Conservation (phyloP, 2,329 filamentous ascomycete species). For the Fusarium neocosmosporiellum region DNA sequence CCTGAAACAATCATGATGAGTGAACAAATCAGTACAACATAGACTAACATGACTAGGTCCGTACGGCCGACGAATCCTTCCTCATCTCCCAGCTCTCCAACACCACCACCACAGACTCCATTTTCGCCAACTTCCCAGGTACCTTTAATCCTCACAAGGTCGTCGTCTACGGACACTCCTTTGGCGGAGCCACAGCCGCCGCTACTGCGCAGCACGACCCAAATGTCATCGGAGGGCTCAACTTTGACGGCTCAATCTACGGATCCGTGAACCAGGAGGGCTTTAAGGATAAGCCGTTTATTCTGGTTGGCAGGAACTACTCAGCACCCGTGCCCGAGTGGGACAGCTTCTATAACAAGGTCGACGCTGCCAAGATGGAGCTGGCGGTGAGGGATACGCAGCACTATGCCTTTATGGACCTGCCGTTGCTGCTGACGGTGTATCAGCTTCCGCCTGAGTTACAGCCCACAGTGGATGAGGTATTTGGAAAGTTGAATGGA, state of each 20-base stretch:
- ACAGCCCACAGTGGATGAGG: neutral
- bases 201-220: conserved; percentile 45
- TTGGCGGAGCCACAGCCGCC: conserved; percentile 30
- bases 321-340: neutral
- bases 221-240: conserved; percentile 48
- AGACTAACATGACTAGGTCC: neutral
- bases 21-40: neutral
- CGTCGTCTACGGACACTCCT: conserved; percentile 22
- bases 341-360: conserved; percentile 13
- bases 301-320: conserved; percentile 3
- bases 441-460: neutral
- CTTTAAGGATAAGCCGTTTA: conserved; percentile 37
- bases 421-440: conserved; percentile 7
- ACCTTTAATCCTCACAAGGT: conserved; percentile 7
- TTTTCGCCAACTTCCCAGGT: conserved; percentile 18
- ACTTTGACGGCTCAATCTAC: conserved; percentile 24
- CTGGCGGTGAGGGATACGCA: neutral
- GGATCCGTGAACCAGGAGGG: conserved; percentile 36
- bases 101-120: conserved; percentile 3
- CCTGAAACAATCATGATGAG: neutral
- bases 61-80: conserved; percentile 13
- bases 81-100: conserved; percentile 39
- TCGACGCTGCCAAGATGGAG: conserved; percentile 20
- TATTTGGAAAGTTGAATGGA: conserved; percentile 7
- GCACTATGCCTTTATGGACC: conserved; percentile 18